Conservation (phyloP, 345 rosid species). For the Eucalyptus caleyi region DNA sequence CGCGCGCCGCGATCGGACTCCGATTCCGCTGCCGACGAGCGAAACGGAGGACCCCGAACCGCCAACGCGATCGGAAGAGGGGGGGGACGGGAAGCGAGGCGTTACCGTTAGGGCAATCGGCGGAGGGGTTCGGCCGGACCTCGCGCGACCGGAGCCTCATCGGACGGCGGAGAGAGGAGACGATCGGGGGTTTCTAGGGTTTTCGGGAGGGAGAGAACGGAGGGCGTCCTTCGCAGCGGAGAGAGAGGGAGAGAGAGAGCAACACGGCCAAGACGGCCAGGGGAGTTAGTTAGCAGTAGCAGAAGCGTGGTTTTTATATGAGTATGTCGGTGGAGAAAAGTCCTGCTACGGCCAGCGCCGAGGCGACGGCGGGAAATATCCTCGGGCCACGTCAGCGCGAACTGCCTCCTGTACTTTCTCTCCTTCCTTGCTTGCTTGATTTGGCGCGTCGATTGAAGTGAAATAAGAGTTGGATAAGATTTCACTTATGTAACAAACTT, state of each 20-base stretch:
- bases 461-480: background rate
- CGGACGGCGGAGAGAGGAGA: background rate
- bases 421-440: background rate
- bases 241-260: background rate
- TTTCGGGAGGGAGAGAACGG: background rate
- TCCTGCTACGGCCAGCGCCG: background rate
- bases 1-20: background rate
- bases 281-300: background rate
- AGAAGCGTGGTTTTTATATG: background rate
- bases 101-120: background rate
- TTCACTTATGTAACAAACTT: too few species aligned
- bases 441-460: background rate
- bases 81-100: background rate
- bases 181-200: background rate
- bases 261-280: background rate
- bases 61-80: background rate
- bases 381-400: background rate
- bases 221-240: background rate
- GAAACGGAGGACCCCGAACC: background rate
- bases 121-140: background rate
- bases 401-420: background rate
- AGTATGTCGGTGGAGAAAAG: background rate
- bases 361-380: background rate
- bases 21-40: too few species aligned
- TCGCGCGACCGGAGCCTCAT: background rate